These are phyloP conservation scores for Kingdonia uniflora DNA, from an alignment of 164 flowering plant genomes.

Conservation along the genomic window DNA sequence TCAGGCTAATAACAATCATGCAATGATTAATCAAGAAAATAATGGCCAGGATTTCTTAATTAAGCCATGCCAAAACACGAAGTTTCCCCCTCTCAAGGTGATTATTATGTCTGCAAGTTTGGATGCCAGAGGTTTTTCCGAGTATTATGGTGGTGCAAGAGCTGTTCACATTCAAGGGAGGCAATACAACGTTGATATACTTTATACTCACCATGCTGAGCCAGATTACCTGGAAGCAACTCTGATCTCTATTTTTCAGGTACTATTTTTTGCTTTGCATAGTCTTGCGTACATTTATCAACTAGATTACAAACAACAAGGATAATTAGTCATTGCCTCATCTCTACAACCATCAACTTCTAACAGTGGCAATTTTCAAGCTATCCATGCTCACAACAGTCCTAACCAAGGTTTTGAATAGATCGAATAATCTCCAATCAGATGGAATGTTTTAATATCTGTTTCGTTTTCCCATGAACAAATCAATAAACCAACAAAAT, in stretches of 20 bases:
- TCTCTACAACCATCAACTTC: too few relatives aligned
- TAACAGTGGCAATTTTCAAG: slow-evolving; percentile 17
- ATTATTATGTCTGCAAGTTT: slow-evolving; percentile 96
- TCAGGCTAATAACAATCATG: slow-evolving; percentile 17
- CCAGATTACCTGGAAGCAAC: slow-evolving; percentile 74
- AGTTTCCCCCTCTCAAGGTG: slow-evolving; percentile 54
- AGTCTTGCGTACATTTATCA: too few relatives aligned
- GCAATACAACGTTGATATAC: slow-evolving; percentile 75
- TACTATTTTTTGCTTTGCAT: slow-evolving; percentile 10
- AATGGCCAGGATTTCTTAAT: slow-evolving; percentile 8
- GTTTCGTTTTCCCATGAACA: too few relatives aligned
- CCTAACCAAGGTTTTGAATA: too few relatives aligned
- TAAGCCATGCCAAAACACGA: slow-evolving; percentile 34
- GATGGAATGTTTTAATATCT: too few relatives aligned
- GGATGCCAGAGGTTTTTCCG: slow-evolving; percentile 85
- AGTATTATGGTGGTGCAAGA: slow-evolving; percentile 78
- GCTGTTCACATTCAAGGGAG: slow-evolving; percentile 91
- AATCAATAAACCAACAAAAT: too few relatives aligned
- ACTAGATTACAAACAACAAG: too few relatives aligned
- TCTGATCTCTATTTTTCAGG: slow-evolving; percentile 85
- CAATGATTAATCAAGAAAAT: slow-evolving; percentile 23
- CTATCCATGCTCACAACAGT: slow-evolving; percentile 51
- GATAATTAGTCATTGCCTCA: too few relatives aligned
- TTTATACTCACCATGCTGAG: slow-evolving; percentile 55
- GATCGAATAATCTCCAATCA: too few relatives aligned